Base-by-base conservation (phyloP, 345 rosid genomes). In the Lepidium africanum region DNA sequence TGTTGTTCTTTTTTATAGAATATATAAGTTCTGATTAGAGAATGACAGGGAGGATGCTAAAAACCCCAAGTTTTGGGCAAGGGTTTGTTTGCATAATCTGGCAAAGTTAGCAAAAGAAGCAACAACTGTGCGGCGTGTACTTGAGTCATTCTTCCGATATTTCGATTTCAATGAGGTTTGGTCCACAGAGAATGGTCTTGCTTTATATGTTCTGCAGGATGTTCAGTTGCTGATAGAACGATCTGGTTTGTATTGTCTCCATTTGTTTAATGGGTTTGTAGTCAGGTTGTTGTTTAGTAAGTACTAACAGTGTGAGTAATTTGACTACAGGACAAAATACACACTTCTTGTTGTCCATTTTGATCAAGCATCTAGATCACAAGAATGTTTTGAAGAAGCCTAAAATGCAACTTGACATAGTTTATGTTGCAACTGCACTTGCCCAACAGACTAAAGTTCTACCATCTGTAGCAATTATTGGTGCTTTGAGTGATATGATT, bases 281-380 rank as follows among this genome's bases (percentile, higher is more conserved):
- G 11, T 12, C 15, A 53, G 38, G 32, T 42, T 65, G 42, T 47
- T 27, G 33, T 5, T 5, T 32, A 58, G 17, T 70, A 19, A 64
- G 11, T 53, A 59, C 47, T 41, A 35, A 75, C 13, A 16, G 56
- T 39, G 46, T 33, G 13, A 47, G 49, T 47, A 55, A 25, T 43
- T n/a, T 65, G 50, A 38, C 8, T 53, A 56, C 83, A 83, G 90
- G 87, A 23, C 86, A 87, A 65, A 87, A 85, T 62, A 81, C 84
- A 3, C 90, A 87, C 59, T 78, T 87, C 71, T 57, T 87, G 43
- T 61, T 87, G 82, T 80, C 94, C 35, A 83, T 85, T 46, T 46
- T 87, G 76, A 80, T 87, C 73, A 82, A 85, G 77, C 87, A 85
- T 75, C 88, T 87, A 58, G 94, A 87, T 76, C 90, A 87, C 63